phyloP scores from a whole-genome alignment of 257 asterid species.

The Petunia axillaris region DNA sequence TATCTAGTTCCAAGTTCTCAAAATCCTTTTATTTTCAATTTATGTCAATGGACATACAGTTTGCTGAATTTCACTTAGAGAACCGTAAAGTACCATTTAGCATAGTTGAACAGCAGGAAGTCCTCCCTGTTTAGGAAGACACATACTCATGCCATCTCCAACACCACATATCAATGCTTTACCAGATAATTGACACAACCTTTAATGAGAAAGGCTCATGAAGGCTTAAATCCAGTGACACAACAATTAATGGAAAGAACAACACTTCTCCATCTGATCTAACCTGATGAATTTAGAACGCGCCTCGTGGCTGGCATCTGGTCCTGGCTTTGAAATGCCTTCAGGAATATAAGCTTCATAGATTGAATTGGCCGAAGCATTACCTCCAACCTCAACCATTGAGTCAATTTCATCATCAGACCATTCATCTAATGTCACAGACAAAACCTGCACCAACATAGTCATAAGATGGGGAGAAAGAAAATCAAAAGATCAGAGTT shows the following conservation, averaged over 20 bases:
- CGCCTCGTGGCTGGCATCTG: conserved; percentile 73
- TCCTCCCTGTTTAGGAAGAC: neutral
- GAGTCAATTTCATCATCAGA: conserved; percentile 86
- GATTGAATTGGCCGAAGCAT: conserved; percentile 92
- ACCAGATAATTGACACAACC: conserved; percentile 16
- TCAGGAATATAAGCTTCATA: conserved; percentile 95
- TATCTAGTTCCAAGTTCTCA: neutral
- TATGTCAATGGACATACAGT: neutral
- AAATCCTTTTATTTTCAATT: neutral
- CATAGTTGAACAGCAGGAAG: neutral
- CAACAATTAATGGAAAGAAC: conserved; percentile 1
- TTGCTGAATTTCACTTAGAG: neutral
- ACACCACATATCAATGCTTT: neutral
- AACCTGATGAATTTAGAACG: conserved; percentile 89
- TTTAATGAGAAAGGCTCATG: conserved; percentile 5
- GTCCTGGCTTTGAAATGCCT: conserved; percentile 82
- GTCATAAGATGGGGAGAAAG: neutral
- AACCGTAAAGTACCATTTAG: neutral
- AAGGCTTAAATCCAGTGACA: conserved; percentile 20
- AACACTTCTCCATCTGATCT: conserved; percentile 18
- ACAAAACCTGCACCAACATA: conserved; percentile 68
- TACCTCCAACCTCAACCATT: conserved; percentile 96
- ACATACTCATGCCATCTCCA: neutral
- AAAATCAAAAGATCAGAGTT: neutral
- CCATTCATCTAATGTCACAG: conserved; percentile 99